Percentiles rank a stretch among this genome's conserved stretches.
Evolutionary conservation across 2,329 filamentous ascomycete species (phyloP).

Genomic region (Alternaria panax): DNA sequence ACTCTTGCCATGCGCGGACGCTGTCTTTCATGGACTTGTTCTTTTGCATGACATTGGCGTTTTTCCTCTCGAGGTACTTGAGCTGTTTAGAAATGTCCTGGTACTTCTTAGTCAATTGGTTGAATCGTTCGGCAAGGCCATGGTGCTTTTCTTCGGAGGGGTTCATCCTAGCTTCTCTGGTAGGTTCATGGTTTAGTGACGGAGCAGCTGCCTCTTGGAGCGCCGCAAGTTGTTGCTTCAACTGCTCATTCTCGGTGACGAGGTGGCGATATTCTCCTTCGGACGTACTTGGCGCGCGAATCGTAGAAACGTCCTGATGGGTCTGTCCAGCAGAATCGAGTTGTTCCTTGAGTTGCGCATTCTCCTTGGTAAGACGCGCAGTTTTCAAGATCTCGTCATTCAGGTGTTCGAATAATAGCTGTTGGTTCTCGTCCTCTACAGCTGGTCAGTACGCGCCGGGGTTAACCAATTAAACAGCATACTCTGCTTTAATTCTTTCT

Average conservation of each 20-base stretch:
- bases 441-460: conserved; percentile 6
- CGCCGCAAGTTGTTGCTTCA: conserved; percentile 10
- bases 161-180: not conserved
- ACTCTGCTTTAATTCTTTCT: conserved; percentile 38
- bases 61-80: conserved; percentile 46
- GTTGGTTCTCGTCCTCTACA: conserved; percentile 41
- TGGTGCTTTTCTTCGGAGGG: conserved; percentile 36
- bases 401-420: conserved; percentile 35
- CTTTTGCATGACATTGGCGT: conserved; percentile 43
- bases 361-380: conserved; percentile 35
- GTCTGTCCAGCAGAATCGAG: not conserved
- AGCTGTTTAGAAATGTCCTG: conserved; percentile 36
- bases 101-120: conserved; percentile 43
- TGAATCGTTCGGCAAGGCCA: conserved; percentile 38
- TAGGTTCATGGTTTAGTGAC: conserved; percentile 3
- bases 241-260: conserved; percentile 13
- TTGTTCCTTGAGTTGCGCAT: conserved; percentile 8
- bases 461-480: conserved; percentile 5
- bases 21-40: conserved; percentile 52
- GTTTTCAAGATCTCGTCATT: conserved; percentile 38
- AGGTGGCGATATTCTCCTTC: conserved; percentile 17
- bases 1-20: conserved; percentile 49
- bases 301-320: not conserved
- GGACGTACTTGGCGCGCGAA: not conserved
- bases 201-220: conserved; percentile 3